phyloP scores from a whole-genome alignment of 2,329 filamentous ascomycete species.

The Nectriaceae sp. region DNA sequence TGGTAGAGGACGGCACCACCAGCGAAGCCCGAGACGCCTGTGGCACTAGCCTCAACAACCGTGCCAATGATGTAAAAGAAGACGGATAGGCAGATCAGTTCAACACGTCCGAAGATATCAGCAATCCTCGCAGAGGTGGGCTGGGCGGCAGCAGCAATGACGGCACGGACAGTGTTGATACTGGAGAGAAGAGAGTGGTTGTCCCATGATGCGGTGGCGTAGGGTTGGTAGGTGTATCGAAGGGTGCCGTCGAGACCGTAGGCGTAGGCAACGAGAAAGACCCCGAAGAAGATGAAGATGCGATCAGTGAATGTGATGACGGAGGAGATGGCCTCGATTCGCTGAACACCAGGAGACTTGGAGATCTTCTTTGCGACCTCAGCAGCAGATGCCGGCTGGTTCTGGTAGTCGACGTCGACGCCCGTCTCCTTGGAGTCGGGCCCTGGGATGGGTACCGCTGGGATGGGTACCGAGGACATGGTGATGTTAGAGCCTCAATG shows the following conservation, averaged over 20 bases:
- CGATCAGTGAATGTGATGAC: slow-evolving; percentile 56
- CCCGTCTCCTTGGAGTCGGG: slow-evolving; percentile 7
- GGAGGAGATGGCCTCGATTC: slow-evolving; percentile 57
- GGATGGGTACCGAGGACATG: too few relatives aligned
- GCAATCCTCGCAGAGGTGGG: slow-evolving; percentile 62
- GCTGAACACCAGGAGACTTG: slow-evolving; percentile 56
- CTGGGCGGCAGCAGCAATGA: slow-evolving; percentile 62
- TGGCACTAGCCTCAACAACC: slow-evolving; percentile 55
- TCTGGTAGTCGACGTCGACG: slow-evolving; percentile 1
- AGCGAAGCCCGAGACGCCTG: slow-evolving; percentile 51
- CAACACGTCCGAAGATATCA: slow-evolving; percentile 64
- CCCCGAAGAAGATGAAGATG: slow-evolving; percentile 57
- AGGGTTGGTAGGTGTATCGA: slow-evolving; percentile 57
- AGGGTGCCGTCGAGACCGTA: slow-evolving; percentile 63
- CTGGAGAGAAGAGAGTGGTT: slow-evolving; percentile 59
- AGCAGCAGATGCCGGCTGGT: slow-evolving; percentile 8
- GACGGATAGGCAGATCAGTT: slow-evolving; percentile 57
- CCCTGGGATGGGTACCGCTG: slow-evolving; percentile 7
- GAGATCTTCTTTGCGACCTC: slow-evolving; percentile 31
- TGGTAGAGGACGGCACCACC: slow-evolving; percentile 62
- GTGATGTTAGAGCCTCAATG: too few relatives aligned
- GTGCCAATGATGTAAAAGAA: slow-evolving; percentile 62
- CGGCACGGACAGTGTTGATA: slow-evolving; percentile 57
- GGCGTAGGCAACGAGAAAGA: slow-evolving; percentile 65
- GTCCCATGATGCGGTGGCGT: slow-evolving; percentile 52